Evolutionary conservation across 441 rosid species (phyloP).

Genomic region (Erodium chrysanthum): DNA sequence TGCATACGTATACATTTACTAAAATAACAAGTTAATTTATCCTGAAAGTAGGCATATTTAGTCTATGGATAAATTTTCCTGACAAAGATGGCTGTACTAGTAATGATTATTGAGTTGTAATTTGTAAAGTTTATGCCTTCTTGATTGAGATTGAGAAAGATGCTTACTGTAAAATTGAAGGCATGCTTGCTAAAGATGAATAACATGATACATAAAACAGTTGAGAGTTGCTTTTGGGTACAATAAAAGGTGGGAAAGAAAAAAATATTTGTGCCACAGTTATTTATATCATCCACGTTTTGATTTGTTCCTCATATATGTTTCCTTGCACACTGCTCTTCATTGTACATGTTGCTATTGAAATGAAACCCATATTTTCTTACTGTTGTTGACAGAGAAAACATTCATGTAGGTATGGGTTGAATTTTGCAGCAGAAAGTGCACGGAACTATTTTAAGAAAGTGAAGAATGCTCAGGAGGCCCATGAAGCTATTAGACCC

Average conservation of each 20-base stretch:
- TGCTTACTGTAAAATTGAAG: not conserved
- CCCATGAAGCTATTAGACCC: conserved; percentile 98
- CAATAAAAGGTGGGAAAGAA: not conserved
- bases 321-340: not conserved
- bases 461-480: conserved; percentile 96
- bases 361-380: conserved; percentile 1
- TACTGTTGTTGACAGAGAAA: conserved; percentile 10
- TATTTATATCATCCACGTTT: not conserved
- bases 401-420: conserved; percentile 55
- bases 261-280: not conserved
- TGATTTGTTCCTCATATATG: not conserved
- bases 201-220: not conserved
- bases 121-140: not conserved
- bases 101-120: not conserved
- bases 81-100: not conserved
- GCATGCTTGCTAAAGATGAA: not conserved
- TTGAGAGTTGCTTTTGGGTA: not conserved
- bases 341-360: not conserved
- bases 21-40: not conserved
- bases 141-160: not conserved
- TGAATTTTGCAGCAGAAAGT: conserved; percentile 43
- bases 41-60: not conserved
- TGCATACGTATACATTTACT: not conserved
- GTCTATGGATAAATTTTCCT: not conserved
- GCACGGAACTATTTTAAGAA: conserved; percentile 77